Conservation (phyloP, 2,329 filamentous ascomycete species). For the Biscogniauxia mediterranea region DNA sequence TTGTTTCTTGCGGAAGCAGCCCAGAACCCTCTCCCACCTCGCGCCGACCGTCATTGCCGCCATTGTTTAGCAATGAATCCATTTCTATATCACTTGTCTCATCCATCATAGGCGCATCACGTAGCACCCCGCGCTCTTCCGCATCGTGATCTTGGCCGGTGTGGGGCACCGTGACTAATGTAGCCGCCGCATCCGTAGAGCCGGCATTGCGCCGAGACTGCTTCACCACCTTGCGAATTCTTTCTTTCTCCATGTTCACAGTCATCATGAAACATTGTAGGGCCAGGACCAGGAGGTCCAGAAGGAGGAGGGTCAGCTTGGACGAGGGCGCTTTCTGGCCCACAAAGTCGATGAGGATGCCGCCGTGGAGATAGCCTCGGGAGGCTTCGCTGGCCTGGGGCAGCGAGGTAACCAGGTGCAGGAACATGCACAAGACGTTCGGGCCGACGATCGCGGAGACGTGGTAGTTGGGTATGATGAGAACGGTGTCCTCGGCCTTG, state of each 20-base stretch:
- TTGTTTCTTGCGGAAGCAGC: slow-evolving; percentile 23
- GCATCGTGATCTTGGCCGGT: slow-evolving; percentile 51
- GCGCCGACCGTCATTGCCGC: slow-evolving; percentile 11
- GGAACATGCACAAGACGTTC: slow-evolving; percentile 58
- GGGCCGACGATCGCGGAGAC: slow-evolving; percentile 58
- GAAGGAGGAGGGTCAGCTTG: slow-evolving; percentile 51
- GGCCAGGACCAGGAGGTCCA: slow-evolving; percentile 55
- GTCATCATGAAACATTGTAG: slow-evolving; percentile 65
- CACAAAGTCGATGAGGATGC: slow-evolving; percentile 65
- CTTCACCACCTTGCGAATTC: slow-evolving; percentile 48
- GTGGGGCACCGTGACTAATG: slow-evolving; percentile 15
- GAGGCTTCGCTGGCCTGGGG: slow-evolving; percentile 59
- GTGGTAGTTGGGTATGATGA: slow-evolving; percentile 56
- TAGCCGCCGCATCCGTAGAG: slow-evolving; percentile 25
- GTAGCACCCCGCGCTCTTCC: slow-evolving; percentile 53
- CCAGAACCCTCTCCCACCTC: slow-evolving; percentile 29
- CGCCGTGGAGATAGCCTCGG: slow-evolving; percentile 65
- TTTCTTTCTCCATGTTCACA: slow-evolving; percentile 60
- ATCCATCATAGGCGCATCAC: slow-evolving; percentile 37
- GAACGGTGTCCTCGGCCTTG: slow-evolving; percentile 54
- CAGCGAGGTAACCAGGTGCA: slow-evolving; percentile 56
- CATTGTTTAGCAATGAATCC: slow-evolving; percentile 35
- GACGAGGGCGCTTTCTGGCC: slow-evolving; percentile 63
- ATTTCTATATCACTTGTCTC: slow-evolving; percentile 47
- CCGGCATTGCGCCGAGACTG: slow-evolving; percentile 27